Evolutionary conservation across 805 yeast genomes (phyloP).

Genomic region (Priceomyces haplophilus): DNA sequence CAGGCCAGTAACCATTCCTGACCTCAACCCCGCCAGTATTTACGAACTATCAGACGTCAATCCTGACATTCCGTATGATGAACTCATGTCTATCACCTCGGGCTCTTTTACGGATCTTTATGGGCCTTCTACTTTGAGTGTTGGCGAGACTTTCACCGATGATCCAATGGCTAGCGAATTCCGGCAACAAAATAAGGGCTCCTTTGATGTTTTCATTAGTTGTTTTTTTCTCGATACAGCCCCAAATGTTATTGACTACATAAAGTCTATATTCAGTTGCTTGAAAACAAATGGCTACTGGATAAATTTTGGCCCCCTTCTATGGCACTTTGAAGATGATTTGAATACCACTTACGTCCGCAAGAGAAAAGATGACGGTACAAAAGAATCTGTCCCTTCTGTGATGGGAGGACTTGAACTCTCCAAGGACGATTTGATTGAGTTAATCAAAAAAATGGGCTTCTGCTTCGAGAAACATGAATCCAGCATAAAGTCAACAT

Average conservation of each 20-base stretch:
- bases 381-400: constrained; percentile 22
- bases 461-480: constrained; percentile 48
- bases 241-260: constrained; percentile 54
- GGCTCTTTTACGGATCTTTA: constrained; percentile 71
- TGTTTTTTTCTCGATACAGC: constrained; percentile 67
- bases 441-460: constrained; percentile 46
- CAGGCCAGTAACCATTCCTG: constrained; percentile 54
- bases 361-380: constrained; percentile 17
- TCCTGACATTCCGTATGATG: constrained; percentile 43
- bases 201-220: constrained; percentile 49
- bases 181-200: constrained; percentile 34
- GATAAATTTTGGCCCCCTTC: constrained; percentile 66
- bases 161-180: constrained; percentile 42
- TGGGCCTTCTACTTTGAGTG: constrained; percentile 44
- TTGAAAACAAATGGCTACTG: constrained; percentile 48
- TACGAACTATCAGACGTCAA: constrained; percentile 24
- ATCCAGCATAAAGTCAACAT: constrained; percentile 45
- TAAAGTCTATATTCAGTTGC: constrained; percentile 46
- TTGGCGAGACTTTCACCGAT: constrained; percentile 33
- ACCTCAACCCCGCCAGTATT: constrained; percentile 43
- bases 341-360: constrained; percentile 22
- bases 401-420: constrained; percentile 59
- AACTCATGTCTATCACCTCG: constrained; percentile 66
- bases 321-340: constrained; percentile 70
- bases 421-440: constrained; percentile 51